Evolutionary conservation across 768 basidiomycete species (phyloP), one percentile per base, ranked within the genome.

Genomic region (Naematelia aurantialba): DNA sequence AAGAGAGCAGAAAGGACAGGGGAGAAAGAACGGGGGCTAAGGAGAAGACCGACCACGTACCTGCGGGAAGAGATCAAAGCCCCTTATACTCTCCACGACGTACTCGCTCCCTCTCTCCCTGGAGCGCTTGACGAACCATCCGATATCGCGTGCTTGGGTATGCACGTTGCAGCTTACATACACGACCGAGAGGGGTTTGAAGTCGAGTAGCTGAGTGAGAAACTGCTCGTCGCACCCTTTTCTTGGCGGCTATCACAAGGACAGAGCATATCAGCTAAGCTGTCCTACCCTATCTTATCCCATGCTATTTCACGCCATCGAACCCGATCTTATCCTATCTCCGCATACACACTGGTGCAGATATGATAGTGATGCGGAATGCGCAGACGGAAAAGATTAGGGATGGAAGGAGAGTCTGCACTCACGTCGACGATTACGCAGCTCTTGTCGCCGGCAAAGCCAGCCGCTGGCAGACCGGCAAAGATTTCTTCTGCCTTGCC

Each of bases 141-240:
- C 91, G 1, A 96, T 81, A 76, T 96, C 93, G 68, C 92, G 62
- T 5, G 79, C 77, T 59, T 79, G 78, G 5, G 91, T 91, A 69
- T 93, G 92, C 48, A 96, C 92, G 72, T 94, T 96, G 69, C 92
- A 96, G 72, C 89, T 91, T 57, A 97, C 90, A 70, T 96, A 96
- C 51, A 92, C 88, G 62, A 93, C 81, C 26, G 83, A 83, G 56
- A 79, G 78, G 12, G 87, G 81, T 34, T 84, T 78, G 77, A 97
- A 89, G 4, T 69, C 74, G 52, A 93, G 70, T 31, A 96, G 77
- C 78, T 97, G 94, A 42, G 82, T 76, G 42, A 97, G 81, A 76
- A 81, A 81, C 0, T 68, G 74, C 46, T 84, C 83, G 76, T 94
- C 91, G 70, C 89, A 94, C 21, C 96, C 96, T 76, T 97, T 98